Percentiles rank a stretch among this genome's conserved stretches.
These are phyloP conservation scores for Colletotrichum lentis DNA, from an alignment of 2,329 filamentous ascomycete species.

Conservation along the genomic window DNA sequence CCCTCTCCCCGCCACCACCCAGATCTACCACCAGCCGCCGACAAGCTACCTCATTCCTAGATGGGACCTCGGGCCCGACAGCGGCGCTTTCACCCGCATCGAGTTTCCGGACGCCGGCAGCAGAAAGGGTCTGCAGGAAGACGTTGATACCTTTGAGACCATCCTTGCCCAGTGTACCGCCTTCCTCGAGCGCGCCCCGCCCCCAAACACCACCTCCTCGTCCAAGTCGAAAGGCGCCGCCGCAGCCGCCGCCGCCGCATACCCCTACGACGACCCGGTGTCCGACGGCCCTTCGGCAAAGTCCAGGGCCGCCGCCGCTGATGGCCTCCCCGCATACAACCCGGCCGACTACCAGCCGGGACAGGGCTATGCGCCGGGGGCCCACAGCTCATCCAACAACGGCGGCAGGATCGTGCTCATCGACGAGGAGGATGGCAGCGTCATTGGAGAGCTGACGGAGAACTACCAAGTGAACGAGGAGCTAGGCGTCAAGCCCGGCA, in stretches of 20 bases:
- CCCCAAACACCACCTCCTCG: slow-evolving; percentile 55
- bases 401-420: slow-evolving; percentile 87
- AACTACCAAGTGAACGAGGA: slow-evolving; percentile 84
- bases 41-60: slow-evolving; percentile 92
- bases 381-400: slow-evolving; percentile 61
- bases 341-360: slow-evolving; percentile 82
- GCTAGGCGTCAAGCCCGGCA: slow-evolving; percentile 78
- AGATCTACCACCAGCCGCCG: slow-evolving; percentile 96
- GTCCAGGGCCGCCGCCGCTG: slow-evolving; percentile 45
- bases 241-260: slow-evolving; percentile 8
- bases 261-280: slow-evolving; percentile 35
- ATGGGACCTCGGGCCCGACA: slow-evolving; percentile 90
- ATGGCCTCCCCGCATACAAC: slow-evolving; percentile 73
- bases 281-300: slow-evolving; percentile 42
- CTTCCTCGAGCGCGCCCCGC: slow-evolving; percentile 84
- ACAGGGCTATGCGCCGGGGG: slow-evolving; percentile 75
- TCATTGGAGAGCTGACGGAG: slow-evolving; percentile 89
- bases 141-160: slow-evolving; percentile 95
- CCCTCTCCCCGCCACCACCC: slow-evolving; percentile 90
- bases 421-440: slow-evolving; percentile 94
- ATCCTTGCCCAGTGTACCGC: slow-evolving; percentile 98
- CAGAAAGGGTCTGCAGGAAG: slow-evolving; percentile 81
- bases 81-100: slow-evolving; percentile 90
- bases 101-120: slow-evolving; percentile 82
- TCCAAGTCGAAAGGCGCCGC: slow-evolving; percentile 21